A percentile compares a stretch with the other conserved stretches of the same genome.
Evolutionary conservation across 2,329 filamentous ascomycete species (phyloP).

Genomic region (Apiospora saccharicola): DNA sequence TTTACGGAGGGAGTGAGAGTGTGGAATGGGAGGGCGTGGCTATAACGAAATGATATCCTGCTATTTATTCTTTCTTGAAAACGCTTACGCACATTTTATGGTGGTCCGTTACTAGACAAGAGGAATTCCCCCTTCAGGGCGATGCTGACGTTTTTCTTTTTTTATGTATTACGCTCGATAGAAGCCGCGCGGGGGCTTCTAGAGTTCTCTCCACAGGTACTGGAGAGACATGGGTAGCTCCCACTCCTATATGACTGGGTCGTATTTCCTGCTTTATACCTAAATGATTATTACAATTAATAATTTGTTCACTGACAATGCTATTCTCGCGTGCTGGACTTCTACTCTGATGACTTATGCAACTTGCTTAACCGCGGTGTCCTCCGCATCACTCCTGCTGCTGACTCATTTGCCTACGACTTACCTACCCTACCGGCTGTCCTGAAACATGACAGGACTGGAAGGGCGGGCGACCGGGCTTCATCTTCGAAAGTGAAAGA

Average conservation of each 20-base stretch:
- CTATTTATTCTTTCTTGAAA: conserved; percentile 16
- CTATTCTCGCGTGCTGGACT: conserved; percentile 28
- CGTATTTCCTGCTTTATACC: conserved; percentile 50
- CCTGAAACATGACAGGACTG: not conserved
- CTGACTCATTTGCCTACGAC: not conserved
- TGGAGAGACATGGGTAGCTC: conserved; percentile 26
- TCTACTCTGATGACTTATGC: not conserved
- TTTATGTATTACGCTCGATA: conserved; percentile 16
- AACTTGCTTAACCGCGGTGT: not conserved
- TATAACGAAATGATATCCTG: conserved; percentile 22
- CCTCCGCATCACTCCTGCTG: not conserved
- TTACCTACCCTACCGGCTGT: not conserved
- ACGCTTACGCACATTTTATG: not conserved
- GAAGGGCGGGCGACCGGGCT: not conserved
- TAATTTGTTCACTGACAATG: conserved; percentile 23
- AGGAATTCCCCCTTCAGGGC: not conserved
- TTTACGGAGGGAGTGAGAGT: not conserved
- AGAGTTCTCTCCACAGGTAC: conserved; percentile 30
- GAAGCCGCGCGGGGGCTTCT: not conserved
- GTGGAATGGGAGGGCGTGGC: not conserved
- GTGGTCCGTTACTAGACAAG: conserved; percentile 8
- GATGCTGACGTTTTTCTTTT: conserved; percentile 9
- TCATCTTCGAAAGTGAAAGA: not conserved
- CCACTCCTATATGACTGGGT: conserved; percentile 53
- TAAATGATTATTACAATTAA: conserved; percentile 23